Evolutionary conservation across 345 rosid genomes (phyloP), one percentile per base, ranked within the genome.

Genomic region (Euphorbia pulcherrima): DNA sequence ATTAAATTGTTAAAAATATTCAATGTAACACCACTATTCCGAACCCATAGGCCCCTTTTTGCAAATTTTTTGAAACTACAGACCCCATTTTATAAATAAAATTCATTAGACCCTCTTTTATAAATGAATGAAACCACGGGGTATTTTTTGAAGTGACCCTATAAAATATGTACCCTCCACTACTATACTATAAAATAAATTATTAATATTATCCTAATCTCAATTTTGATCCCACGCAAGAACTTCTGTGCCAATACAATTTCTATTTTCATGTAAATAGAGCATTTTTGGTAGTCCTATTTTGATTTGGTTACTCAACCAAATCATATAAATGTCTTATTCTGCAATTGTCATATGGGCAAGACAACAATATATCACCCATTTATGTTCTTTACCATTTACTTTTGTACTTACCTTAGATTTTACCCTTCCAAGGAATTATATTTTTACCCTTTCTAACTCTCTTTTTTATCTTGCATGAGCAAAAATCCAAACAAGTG

Each of bases 291-390:
- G 29, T 61, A 44, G 9, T 39, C 29, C 37, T 13, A 13, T 17
- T 21, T 14, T 14, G 44, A 29, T 39, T 21, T 61, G 50, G n/a
- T 39, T 4, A 33, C 7, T 33, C 4, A 7, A 61, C 21, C n/a
- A 39, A 61, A 47, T n/a, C n/a, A n/a, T n/a, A n/a, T n/a, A 60
- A 47, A 61, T 39, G 37, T 39, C 29, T 10, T 20, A 23, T 61
- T 61, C 8, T 37, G 65, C 17, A 40, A 8, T 39, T 11, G 44
- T 59, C 63, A 17, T 30, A 59, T 29, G 26, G 30, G 41, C 26
- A 59, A 59, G 41, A 59, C 63, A 17, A 28, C 46, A 13, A 59
- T 17, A 59, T 59, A 17, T 59, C 40, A 33, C 63, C 26, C 30
- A 29, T 37, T 33, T 35, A 59, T 59, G 26, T 17, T 17, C 26